phyloP scores from a whole-genome alignment of 176 grass and related monocot species.

The Zoysia japonica region DNA sequence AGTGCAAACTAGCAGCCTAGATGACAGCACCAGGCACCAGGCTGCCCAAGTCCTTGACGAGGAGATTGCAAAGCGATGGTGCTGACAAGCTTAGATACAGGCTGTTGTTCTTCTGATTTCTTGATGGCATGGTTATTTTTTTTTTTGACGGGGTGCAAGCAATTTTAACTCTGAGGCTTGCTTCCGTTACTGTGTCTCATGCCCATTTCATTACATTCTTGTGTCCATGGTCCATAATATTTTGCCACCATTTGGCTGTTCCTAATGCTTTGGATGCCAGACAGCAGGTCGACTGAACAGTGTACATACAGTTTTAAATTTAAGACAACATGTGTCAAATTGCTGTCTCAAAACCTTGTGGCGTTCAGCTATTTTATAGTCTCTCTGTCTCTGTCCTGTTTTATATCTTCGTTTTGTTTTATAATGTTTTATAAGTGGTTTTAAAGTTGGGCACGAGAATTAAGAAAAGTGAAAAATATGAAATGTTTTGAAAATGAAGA shows the following conservation, averaged over 20 bases:
- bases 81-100: constrained; percentile 30
- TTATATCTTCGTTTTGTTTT: too few relatives aligned
- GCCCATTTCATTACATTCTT: constrained; percentile 11
- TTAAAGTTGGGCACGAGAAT: too few relatives aligned
- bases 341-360: neutral
- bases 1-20: neutral
- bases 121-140: constrained; percentile 34
- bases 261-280: neutral
- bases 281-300: constrained; percentile 1
- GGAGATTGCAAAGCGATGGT: constrained; percentile 39
- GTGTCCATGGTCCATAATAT: neutral
- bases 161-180: constrained; percentile 8
- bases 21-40: constrained; percentile 35
- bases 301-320: constrained; percentile 29
- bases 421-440: too few relatives aligned
- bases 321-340: neutral
- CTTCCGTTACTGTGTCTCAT: constrained; percentile 18
- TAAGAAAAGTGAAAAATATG: too few relatives aligned
- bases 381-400: too few relatives aligned
- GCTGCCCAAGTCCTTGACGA: constrained; percentile 31
- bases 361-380: neutral
- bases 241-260: neutral
- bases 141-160: constrained; percentile 23
- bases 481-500: too few relatives aligned
- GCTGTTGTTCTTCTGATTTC: constrained; percentile 21